phyloP scores from a whole-genome alignment of 2,329 filamentous ascomycete species.

The Raffaelea deltoideospora region DNA sequence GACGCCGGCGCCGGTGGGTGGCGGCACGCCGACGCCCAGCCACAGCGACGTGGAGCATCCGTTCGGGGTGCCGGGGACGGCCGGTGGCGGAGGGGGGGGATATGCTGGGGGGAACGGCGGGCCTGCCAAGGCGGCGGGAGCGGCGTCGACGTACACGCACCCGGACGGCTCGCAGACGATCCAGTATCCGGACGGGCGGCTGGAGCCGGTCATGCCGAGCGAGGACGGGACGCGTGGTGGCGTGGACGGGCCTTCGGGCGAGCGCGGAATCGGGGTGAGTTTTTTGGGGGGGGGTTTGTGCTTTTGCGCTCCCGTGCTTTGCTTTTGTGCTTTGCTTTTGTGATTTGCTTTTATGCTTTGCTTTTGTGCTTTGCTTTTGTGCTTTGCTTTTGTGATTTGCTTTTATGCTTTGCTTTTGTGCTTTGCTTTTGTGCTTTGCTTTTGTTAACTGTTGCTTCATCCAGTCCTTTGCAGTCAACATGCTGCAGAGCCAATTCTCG shows the following conservation, averaged over 20 bases:
- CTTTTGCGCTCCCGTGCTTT: background rate
- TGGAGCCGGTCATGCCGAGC: slow-evolving; percentile 40
- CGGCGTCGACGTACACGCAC: slow-evolving; percentile 35
- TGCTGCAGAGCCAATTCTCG: slow-evolving; percentile 29
- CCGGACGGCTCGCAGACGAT: slow-evolving; percentile 47
- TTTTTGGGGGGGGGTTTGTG: background rate
- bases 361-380: background rate
- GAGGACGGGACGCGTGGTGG: slow-evolving; percentile 26
- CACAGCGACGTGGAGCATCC: slow-evolving; percentile 40
- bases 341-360: background rate
- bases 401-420: too few species aligned
- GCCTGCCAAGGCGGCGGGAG: slow-evolving; percentile 10
- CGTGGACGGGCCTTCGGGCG: slow-evolving; percentile 19
- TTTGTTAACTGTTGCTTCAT: slow-evolving; percentile 4
- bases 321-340: background rate
- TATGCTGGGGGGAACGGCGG: background rate
- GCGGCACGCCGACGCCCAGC: slow-evolving; percentile 35
- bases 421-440: background rate
- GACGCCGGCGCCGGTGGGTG: slow-evolving; percentile 44
- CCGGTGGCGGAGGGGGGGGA: slow-evolving; percentile 7
- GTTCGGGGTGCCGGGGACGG: slow-evolving; percentile 33
- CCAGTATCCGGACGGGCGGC: slow-evolving; percentile 42
- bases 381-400: background rate
- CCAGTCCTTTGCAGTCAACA: slow-evolving; percentile 46
- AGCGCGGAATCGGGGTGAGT: slow-evolving; percentile 52